A percentile compares a stretch with the other conserved stretches of the same genome.
Conservation (phyloP, 202 grass and related monocot species). For the Digitaria exilis region DNA sequence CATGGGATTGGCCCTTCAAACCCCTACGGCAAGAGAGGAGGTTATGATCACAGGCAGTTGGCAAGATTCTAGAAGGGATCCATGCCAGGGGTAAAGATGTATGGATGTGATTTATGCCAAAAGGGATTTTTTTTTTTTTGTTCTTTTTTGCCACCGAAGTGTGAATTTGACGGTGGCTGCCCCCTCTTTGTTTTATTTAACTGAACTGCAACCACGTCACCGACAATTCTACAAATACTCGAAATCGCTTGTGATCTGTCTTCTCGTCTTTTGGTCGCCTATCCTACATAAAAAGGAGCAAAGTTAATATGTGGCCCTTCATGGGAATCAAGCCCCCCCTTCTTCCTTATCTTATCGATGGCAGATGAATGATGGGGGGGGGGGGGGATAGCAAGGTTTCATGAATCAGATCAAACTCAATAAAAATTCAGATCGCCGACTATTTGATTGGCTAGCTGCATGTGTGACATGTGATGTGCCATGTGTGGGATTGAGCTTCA, state of each 20-base stretch:
- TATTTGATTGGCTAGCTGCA: not conserved
- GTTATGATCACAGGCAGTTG: conserved; percentile 47
- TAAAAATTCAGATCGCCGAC: not conserved
- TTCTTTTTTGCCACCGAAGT: not conserved
- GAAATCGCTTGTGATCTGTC: not conserved
- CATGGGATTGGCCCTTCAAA: conserved; percentile 68
- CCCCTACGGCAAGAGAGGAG: conserved; percentile 62
- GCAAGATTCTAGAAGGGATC: conserved; percentile 48
- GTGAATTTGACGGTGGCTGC: conserved; percentile 33
- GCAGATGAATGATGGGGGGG: not conserved
- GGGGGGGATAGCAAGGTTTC: not conserved
- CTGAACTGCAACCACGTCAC: conserved; percentile 8
- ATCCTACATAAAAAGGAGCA: not conserved
- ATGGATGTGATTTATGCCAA: too few species aligned
- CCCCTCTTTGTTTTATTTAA: conserved; percentile 15
- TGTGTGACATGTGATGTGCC: conserved; percentile 34
- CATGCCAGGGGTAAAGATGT: not conserved
- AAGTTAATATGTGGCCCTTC: not conserved
- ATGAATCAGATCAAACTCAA: not conserved
- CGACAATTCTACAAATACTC: not conserved
- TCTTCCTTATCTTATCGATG: too few species aligned
- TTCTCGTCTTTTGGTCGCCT: not conserved
- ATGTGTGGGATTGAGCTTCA: not conserved
- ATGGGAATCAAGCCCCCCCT: too few species aligned
- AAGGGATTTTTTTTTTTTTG: too few species aligned